Base-by-base conservation (phyloP, 2,329 filamentous ascomycete species). In the Penicillium sclerotigenum region DNA sequence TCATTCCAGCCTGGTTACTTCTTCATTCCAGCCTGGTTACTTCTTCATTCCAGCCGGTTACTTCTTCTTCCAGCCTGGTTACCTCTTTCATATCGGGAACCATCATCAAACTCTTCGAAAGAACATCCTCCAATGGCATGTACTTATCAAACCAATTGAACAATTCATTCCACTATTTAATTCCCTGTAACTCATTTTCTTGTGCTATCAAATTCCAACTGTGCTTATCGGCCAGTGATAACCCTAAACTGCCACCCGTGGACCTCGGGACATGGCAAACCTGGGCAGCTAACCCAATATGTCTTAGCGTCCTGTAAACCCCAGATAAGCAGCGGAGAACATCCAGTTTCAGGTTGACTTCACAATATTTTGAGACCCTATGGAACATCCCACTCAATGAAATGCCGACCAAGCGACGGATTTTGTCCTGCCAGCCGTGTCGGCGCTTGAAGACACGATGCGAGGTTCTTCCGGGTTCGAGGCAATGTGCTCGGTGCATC, bases 371-470 rank as follows among this genome's bases (percentile, higher is more conserved):
- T 34, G 20, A 14, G 26, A 45, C 22, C 14, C 40, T 6, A 29
- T 22, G 18, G 43, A n/a, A 26, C 14, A 51, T 38, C 28, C 31
- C 28, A 34, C n/a, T 47, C 20, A 7, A 37, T 51, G n/a, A 46
- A 38, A 56, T 56, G 53, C 53, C 53, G 5, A 52, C 28, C 16
- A 56, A 56, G 26, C 41, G 53, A 56, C 47, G 53, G 8, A 52
- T 56, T 31, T n/a, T 56, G 10, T 62, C 61, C 8, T 64, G 61
- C 34, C 56, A 62, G 41, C 52, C 56, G n/a, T 64, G 60, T 38
- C 56, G 60, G 14, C 61, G 61, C 16, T 29, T 64, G 20, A 62
- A 64, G 49, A 64, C 61, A 46, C 52, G 61, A 43, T 64, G 61
- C 42, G 61, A 64, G 45, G 38, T 57, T 13, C 31, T 47, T 29